phyloP scores from a whole-genome alignment of 768 basidiomycete genomes.

The Kwoniella dejecticola region DNA sequence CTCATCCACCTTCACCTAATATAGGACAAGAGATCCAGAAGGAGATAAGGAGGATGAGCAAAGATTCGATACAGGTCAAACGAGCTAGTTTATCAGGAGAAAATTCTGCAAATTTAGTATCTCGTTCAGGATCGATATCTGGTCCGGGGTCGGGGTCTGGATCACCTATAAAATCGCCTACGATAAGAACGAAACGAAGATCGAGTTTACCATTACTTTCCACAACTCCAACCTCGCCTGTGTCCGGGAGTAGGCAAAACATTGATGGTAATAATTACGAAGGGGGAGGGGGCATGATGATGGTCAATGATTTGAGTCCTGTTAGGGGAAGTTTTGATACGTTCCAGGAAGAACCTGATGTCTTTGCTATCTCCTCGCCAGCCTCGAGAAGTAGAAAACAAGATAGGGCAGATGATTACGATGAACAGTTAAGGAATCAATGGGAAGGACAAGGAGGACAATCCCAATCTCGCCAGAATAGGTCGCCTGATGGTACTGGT shows the following conservation, averaged over 20 bases:
- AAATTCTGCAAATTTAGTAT: background rate
- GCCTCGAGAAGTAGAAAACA: background rate
- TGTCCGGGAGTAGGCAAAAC: background rate
- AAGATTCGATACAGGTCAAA: slow-evolving; percentile 35
- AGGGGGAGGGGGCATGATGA: background rate
- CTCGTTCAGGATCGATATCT: background rate
- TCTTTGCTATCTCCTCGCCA: background rate
- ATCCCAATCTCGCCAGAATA: no score
- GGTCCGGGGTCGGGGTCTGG: background rate
- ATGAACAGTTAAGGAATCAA: background rate
- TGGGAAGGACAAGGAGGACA: no score
- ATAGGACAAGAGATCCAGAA: slow-evolving; percentile 28
- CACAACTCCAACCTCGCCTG: background rate
- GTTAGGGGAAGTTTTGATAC: slow-evolving; percentile 9
- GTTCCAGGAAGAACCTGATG: background rate
- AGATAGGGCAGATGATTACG: background rate
- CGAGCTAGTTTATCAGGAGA: slow-evolving; percentile 8
- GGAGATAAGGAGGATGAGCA: slow-evolving; percentile 22
- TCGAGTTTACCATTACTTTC: slow-evolving; percentile 4
- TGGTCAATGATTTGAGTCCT: background rate
- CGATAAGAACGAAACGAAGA: background rate
- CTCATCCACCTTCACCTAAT: slow-evolving; percentile 20
- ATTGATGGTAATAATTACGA: background rate
- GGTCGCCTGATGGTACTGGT: no score
- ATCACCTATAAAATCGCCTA: background rate